phyloP scores from a whole-genome alignment of 1,284 basidiomycete genomes.

The Xanthoconium separans region DNA sequence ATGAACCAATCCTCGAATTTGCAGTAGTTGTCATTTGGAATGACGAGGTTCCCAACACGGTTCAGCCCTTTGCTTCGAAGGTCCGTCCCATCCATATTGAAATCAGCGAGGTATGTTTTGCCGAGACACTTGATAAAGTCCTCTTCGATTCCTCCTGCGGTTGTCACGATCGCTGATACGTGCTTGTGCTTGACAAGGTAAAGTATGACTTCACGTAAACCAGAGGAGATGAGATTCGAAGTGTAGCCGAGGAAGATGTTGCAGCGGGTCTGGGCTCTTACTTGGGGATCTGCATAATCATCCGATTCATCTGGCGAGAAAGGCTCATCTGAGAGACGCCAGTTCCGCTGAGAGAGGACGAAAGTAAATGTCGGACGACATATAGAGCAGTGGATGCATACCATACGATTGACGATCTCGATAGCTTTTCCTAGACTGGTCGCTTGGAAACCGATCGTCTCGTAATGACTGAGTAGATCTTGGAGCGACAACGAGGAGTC shows the following conservation, averaged over 20 bases:
- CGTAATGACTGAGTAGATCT: constrained; percentile 76
- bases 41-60: constrained; percentile 95
- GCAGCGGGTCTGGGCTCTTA: constrained; percentile 71
- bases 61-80: constrained; percentile 91
- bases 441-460: constrained; percentile 95
- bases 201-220: constrained; percentile 89
- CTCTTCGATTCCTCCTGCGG: constrained; percentile 98
- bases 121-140: constrained; percentile 99
- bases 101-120: constrained; percentile 93
- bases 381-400: constrained; percentile 32
- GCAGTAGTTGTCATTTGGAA: constrained; percentile 99
- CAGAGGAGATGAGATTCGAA: constrained; percentile 97
- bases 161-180: constrained; percentile 90
- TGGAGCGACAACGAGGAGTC: constrained; percentile 69
- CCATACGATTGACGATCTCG: constrained; percentile 90
- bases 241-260: constrained; percentile 97
- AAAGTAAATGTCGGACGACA: constrained; percentile 7
- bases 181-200: constrained; percentile 95
- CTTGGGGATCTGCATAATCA: constrained; percentile 54
- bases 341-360: constrained; percentile 55
- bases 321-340: constrained; percentile 83
- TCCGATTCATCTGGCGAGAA: constrained; percentile 66
- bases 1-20: constrained; percentile 99
- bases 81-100: constrained; percentile 88
- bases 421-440: constrained; percentile 88